Conservation (phyloP, 345 rosid species). For the Pugionium dolabratum region DNA sequence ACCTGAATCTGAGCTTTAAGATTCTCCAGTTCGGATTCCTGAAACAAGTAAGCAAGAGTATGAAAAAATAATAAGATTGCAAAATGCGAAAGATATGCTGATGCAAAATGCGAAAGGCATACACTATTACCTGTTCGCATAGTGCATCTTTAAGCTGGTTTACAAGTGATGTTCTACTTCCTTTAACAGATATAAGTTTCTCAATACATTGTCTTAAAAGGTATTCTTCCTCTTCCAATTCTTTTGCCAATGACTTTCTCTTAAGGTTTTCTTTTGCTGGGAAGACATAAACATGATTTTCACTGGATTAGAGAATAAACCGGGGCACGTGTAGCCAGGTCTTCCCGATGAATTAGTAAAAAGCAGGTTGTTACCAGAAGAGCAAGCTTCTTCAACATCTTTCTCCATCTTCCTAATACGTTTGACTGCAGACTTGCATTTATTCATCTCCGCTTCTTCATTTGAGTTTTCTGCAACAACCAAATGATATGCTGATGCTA, state of each 20-base stretch:
- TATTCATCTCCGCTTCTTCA: slow-evolving; percentile 83
- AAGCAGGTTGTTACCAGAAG: slow-evolving; percentile 49
- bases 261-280: slow-evolving; percentile 63
- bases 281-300: slow-evolving; percentile 21
- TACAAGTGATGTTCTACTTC: slow-evolving; percentile 69
- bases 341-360: not conserved
- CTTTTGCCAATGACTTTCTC: slow-evolving; percentile 60
- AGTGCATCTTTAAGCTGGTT: slow-evolving; percentile 83
- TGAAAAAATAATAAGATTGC: slow-evolving; percentile 9
- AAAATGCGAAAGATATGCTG: not conserved
- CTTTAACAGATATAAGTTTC: slow-evolving; percentile 81
- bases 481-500: slow-evolving; percentile 80
- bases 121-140: slow-evolving; percentile 60
- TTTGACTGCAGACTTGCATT: slow-evolving; percentile 71
- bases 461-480: slow-evolving; percentile 68
- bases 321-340: not conserved
- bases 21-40: slow-evolving; percentile 90
- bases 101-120: not conserved
- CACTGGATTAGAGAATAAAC: not conserved
- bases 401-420: slow-evolving; percentile 83
- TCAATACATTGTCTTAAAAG: slow-evolving; percentile 68
- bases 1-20: slow-evolving; percentile 89
- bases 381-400: slow-evolving; percentile 63
- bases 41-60: slow-evolving; percentile 20
- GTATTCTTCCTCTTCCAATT: slow-evolving; percentile 74